Percentiles rank a stretch among this genome's conserved stretches.
These are phyloP conservation scores for Talaromyces albobiverticillius DNA, from an alignment of 2,329 filamentous ascomycete genomes.

Conservation along the genomic window DNA sequence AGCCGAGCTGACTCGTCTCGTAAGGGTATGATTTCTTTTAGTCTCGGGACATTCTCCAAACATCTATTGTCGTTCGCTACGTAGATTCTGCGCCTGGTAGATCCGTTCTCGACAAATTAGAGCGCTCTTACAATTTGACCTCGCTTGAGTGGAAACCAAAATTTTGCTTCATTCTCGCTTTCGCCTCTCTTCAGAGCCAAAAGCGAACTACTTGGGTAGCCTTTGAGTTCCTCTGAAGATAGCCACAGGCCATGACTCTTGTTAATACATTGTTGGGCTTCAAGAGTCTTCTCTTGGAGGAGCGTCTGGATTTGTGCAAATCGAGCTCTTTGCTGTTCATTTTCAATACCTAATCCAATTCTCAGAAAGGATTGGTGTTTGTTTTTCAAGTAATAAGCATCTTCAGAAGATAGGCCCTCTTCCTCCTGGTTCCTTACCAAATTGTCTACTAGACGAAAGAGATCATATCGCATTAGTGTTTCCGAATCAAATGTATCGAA, in stretches of 20 bases:
- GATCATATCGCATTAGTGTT: not conserved
- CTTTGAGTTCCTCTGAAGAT: not conserved
- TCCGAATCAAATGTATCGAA: not conserved
- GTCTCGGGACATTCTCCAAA: constrained; percentile 62
- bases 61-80: constrained; percentile 27
- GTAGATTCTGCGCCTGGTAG: not conserved
- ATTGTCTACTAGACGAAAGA: not conserved
- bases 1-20: constrained; percentile 76
- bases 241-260: not conserved
- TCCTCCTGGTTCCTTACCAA: no score
- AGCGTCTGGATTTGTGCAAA: not conserved
- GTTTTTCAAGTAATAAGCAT: not conserved
- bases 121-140: not conserved
- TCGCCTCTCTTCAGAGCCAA: not conserved
- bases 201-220: not conserved
- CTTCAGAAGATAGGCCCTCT: not conserved
- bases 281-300: not conserved
- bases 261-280: not conserved
- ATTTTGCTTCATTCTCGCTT: not conserved
- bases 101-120: not conserved
- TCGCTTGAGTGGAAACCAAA: not conserved
- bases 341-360: not conserved
- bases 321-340: not conserved
- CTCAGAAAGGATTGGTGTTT: not conserved
- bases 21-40: constrained; percentile 70